A percentile compares a stretch with the other conserved stretches of the same genome.
Evolutionary conservation across 495 filamentous ascomycete genomes (phyloP).

Genomic region (Neurospora sp.): DNA sequence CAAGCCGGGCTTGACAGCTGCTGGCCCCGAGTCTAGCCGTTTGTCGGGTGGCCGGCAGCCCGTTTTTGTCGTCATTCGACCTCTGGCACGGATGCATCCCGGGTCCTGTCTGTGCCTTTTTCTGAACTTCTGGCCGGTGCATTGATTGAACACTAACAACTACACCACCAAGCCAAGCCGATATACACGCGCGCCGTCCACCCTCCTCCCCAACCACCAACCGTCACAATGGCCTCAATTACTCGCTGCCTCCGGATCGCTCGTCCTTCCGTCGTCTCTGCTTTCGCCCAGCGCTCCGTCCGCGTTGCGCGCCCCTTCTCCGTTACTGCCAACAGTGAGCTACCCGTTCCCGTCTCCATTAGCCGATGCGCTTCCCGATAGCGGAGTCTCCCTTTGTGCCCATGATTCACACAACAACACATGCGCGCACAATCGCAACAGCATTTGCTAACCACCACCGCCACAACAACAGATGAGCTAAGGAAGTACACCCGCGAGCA

Average conservation of each 20-base stretch:
- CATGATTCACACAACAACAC: neutral
- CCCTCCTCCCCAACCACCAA: neutral
- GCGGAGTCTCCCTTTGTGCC: neutral
- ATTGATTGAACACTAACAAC: neutral
- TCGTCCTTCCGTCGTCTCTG: slow-evolving; percentile 29
- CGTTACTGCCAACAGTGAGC: slow-evolving; percentile 32
- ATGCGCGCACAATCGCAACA: neutral
- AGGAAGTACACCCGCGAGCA: slow-evolving; percentile 96
- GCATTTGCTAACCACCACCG: slow-evolving; percentile 1
- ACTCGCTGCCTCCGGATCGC: slow-evolving; percentile 31
- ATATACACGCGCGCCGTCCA: neutral
- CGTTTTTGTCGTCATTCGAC: neutral
- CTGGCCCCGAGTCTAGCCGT: neutral
- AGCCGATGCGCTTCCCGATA: neutral
- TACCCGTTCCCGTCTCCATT: neutral
- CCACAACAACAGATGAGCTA: slow-evolving; percentile 33
- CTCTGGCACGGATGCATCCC: neutral
- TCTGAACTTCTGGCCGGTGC: neutral
- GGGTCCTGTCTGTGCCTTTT: neutral
- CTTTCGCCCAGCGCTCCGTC: slow-evolving; percentile 24
- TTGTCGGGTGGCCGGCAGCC: neutral
- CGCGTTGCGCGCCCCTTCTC: slow-evolving; percentile 32
- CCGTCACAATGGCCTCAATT: slow-evolving; percentile 37
- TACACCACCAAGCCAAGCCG: neutral
- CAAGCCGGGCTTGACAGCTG: neutral